Conservation (phyloP, 2,329 filamentous ascomycete genomes). For the Mycogone perniciosa region DNA sequence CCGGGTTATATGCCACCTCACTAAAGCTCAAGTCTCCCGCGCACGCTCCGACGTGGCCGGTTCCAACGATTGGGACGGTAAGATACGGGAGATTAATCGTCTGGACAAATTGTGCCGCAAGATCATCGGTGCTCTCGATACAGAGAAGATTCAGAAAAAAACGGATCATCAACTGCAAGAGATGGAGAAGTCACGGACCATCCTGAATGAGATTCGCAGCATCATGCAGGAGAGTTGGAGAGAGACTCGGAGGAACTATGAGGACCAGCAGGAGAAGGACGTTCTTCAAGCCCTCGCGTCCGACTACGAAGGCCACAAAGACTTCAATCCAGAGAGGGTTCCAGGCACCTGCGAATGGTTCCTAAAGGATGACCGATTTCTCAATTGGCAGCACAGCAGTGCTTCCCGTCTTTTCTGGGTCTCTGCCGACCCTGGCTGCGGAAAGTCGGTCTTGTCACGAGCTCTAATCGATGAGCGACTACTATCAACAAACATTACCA, state of each 20-base stretch:
- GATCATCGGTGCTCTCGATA: neutral
- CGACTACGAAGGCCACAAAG: conserved; percentile 23
- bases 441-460: conserved; percentile 23
- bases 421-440: conserved; percentile 27
- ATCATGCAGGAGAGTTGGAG: neutral
- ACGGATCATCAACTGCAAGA: conserved; percentile 1
- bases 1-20: conserved; percentile 11
- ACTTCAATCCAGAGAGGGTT: conserved; percentile 23
- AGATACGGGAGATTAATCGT: neutral
- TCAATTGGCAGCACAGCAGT: conserved; percentile 20
- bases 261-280: neutral
- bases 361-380: conserved; percentile 21
- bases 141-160: neutral
- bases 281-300: conserved; percentile 17
- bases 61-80: conserved; percentile 12
- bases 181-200: neutral
- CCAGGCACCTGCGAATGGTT: conserved; percentile 30
- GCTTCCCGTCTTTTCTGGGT: conserved; percentile 25
- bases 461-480: conserved; percentile 23
- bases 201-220: neutral
- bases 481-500: conserved; percentile 16
- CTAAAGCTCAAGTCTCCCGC: conserved; percentile 13
- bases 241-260: neutral
- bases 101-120: neutral
- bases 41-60: conserved; percentile 12